phyloP scores from a whole-genome alignment of 192 early-diverging fungal genomes.

The Gaertneriomyces semiglobifer region DNA sequence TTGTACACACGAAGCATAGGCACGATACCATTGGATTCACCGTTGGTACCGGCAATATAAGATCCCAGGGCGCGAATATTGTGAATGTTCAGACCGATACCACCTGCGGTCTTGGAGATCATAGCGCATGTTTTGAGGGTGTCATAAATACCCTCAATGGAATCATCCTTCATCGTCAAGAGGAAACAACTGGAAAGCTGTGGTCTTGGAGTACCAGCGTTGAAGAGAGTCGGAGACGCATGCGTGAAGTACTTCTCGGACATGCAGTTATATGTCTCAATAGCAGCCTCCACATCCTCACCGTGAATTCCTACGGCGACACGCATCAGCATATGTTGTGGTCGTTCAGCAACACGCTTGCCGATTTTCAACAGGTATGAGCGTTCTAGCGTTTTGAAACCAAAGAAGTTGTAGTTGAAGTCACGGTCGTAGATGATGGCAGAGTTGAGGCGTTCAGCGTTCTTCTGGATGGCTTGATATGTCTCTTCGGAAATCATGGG shows the following conservation, averaged over 20 bases:
- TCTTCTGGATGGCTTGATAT: conserved; percentile 60
- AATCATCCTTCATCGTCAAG: conserved; percentile 93
- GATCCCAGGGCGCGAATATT: conserved; percentile 92
- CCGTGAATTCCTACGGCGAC: conserved; percentile 96
- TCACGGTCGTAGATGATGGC: conserved; percentile 97
- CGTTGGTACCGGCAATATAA: conserved; percentile 98
- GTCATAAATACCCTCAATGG: conserved; percentile 97
- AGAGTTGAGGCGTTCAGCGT: conserved; percentile 86
- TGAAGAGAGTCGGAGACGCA: conserved; percentile 95
- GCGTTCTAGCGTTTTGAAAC: conserved; percentile 98
- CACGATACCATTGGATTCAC: conserved; percentile 91
- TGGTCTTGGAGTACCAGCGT: conserved; percentile 93
- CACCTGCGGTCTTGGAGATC: conserved; percentile 97
- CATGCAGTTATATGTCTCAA: conserved; percentile 92
- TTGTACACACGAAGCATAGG: conserved; percentile 97
- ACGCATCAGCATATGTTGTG: conserved; percentile 98
- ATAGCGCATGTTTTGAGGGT: conserved; percentile 95
- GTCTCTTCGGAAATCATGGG: conserved; percentile 88
- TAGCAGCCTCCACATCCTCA: conserved; percentile 82
- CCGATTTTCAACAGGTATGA: conserved; percentile 89
- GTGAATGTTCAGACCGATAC: conserved; percentile 96
- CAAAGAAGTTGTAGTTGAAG: conserved; percentile 98
- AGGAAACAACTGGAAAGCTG: conserved; percentile 96
- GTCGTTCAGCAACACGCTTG: conserved; percentile 84
- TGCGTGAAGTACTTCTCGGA: conserved; percentile 94